Evolutionary conservation across 495 filamentous ascomycete genomes (phyloP).

Genomic region (Parmelia sp.): DNA sequence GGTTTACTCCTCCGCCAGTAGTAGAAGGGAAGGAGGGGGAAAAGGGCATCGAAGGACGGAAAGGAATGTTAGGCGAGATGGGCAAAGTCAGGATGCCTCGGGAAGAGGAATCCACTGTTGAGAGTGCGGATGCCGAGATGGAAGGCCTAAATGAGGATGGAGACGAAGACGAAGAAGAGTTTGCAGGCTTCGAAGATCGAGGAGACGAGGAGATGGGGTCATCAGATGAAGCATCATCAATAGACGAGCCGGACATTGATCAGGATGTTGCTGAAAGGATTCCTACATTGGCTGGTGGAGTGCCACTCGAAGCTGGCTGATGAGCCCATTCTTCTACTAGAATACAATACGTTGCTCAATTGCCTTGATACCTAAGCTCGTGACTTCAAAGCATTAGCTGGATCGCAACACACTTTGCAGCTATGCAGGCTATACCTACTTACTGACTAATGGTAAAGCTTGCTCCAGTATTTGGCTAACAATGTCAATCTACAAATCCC

Average conservation of each 20-base stretch:
- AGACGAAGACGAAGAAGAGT: slow-evolving; percentile 28
- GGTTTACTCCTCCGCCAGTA: slow-evolving; percentile 80
- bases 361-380: neutral
- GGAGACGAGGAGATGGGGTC: slow-evolving; percentile 20
- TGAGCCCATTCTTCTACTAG: neutral
- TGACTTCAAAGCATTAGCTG: neutral
- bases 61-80: slow-evolving; percentile 53
- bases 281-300: neutral
- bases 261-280: neutral
- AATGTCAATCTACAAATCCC: no score
- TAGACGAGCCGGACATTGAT: neutral
- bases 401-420: neutral
- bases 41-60: slow-evolving; percentile 48
- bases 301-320: slow-evolving; percentile 5
- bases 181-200: slow-evolving; percentile 37
- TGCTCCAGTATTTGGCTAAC: no score
- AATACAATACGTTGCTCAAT: neutral
- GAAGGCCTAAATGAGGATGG: slow-evolving; percentile 1
- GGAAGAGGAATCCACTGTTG: slow-evolving; percentile 33
- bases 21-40: slow-evolving; percentile 46
- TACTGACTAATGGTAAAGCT: neutral
- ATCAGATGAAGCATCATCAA: neutral
- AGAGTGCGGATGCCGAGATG: slow-evolving; percentile 1
- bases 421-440: neutral
- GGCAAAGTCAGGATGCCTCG: slow-evolving; percentile 43